These are phyloP conservation scores for Schwanniomyces pseudopolymorphus DNA, from an alignment of 805 yeast genomes.

Conservation along the genomic window DNA sequence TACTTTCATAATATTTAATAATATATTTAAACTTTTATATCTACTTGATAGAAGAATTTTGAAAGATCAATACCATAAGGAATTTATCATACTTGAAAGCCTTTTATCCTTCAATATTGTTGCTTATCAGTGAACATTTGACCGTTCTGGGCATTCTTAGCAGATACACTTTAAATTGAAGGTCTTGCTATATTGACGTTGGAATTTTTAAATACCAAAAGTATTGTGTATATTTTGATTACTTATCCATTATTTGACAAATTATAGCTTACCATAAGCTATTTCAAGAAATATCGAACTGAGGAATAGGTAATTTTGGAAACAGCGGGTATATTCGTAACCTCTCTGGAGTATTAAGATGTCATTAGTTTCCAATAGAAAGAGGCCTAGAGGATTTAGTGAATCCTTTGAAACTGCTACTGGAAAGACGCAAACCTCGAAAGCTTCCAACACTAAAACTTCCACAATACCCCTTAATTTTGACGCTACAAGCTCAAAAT, in stretches of 20 bases:
- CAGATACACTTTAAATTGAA: not conserved
- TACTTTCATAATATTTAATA: not conserved
- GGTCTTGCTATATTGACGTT: not conserved
- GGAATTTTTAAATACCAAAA: not conserved
- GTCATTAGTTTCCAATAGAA: conserved; percentile 42
- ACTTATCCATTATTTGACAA: not conserved
- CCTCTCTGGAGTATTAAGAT: conserved; percentile 11
- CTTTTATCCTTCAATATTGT: not conserved
- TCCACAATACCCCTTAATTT: conserved; percentile 10
- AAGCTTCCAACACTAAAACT: conserved; percentile 5
- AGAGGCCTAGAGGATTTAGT: conserved; percentile 46
- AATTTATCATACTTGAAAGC: not conserved
- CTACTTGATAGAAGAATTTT: not conserved
- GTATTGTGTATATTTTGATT: not conserved
- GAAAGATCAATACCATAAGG: not conserved
- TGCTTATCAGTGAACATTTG: not conserved
- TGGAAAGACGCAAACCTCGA: conserved; percentile 1
- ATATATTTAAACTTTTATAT: not conserved
- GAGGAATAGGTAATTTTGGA: not conserved
- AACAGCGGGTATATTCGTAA: not conserved
- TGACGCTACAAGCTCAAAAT: conserved; percentile 7
- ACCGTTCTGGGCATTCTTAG: not conserved
- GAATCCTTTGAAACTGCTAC: conserved; percentile 29
- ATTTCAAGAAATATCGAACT: not conserved
- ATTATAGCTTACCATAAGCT: not conserved